Evolutionary conservation across 1,284 basidiomycete species (phyloP), one percentile per base, ranked within the genome.

Genomic region (Ceratobasidium sp.): DNA sequence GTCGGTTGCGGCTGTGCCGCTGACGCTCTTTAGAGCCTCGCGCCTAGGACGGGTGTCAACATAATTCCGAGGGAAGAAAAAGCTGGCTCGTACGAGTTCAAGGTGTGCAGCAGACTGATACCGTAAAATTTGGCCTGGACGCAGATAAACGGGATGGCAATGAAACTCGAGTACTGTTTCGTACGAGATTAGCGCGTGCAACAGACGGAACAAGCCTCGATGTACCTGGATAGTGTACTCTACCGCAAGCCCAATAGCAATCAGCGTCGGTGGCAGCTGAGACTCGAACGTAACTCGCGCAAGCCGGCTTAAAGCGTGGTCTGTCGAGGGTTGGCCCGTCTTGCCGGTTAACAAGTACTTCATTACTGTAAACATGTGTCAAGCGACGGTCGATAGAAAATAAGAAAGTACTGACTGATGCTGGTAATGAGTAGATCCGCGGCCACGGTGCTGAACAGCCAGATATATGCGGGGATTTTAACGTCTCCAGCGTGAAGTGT

Each of bases 131-230:
- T 72, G n/a, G 46, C 69, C 27, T 72, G 69, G 16, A 72, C 69
- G 58, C 69, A 72, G 37, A 72, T 72, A 22, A 72, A 72, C 9
- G 69, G 69, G 43, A 72, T 72, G 22, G 69, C 69, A 27, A 72
- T 62, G 39, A 72, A 72, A 22, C 69, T 72, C 13, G 49, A 43
- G 27, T 72, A 72, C 69, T 72, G 34, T 41, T 13, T 14, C 31
- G n/a, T 31, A 19, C 41, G 19, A 39, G 66, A 53, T 34, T 59
- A 27, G 29, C 19, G 2, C 0, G 3, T 9, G 31, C 37, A 24
- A 9, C 22, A 6, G 14, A 9, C 14, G 11, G 6, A 39, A 43
- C n/a, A 27, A 31, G 22, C 5, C 27, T 31, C 5, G 19, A 5
- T 13, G 16, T 59, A 72, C 69, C 69, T 58, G 34, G 22, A 72